phyloP scores from a whole-genome alignment of 345 rosid species.

The Punica granatum region DNA sequence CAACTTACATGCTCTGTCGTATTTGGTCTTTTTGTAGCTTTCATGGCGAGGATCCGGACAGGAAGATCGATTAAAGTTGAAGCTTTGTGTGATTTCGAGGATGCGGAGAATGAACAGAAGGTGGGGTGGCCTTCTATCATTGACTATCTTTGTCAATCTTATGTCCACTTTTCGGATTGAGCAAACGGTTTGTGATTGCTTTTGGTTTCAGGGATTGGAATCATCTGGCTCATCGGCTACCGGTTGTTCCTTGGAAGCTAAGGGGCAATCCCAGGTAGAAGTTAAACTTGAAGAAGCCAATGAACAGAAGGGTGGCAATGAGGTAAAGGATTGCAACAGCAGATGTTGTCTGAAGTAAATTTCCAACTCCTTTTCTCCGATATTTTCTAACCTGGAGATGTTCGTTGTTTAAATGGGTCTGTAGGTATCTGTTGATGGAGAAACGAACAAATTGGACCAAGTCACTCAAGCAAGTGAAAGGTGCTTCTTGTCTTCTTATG shows the following conservation, averaged over 20 bases:
- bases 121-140: conserved; percentile 16
- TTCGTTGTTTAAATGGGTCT: background rate
- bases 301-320: conserved; percentile 16
- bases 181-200: background rate
- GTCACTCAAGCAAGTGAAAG: conserved; percentile 28
- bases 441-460: conserved; percentile 11
- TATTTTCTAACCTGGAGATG: conserved; percentile 15
- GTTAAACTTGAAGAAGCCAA: conserved; percentile 14
- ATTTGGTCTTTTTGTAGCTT: conserved; percentile 42
- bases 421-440: conserved; percentile 24
- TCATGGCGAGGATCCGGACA: conserved; percentile 70
- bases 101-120: conserved; percentile 54
- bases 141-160: background rate
- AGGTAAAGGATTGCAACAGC: conserved; percentile 6
- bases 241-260: conserved; percentile 14
- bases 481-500: conserved; percentile 17
- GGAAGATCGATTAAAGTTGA: conserved; percentile 64
- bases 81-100: conserved; percentile 68
- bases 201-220: conserved; percentile 34
- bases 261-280: conserved; percentile 13
- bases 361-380: background rate
- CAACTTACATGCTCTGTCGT: background rate
- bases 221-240: conserved; percentile 21
- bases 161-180: background rate
- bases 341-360: background rate